phyloP scores from a whole-genome alignment of 208 protist genomes.

The Crithidia thermophila region DNA sequence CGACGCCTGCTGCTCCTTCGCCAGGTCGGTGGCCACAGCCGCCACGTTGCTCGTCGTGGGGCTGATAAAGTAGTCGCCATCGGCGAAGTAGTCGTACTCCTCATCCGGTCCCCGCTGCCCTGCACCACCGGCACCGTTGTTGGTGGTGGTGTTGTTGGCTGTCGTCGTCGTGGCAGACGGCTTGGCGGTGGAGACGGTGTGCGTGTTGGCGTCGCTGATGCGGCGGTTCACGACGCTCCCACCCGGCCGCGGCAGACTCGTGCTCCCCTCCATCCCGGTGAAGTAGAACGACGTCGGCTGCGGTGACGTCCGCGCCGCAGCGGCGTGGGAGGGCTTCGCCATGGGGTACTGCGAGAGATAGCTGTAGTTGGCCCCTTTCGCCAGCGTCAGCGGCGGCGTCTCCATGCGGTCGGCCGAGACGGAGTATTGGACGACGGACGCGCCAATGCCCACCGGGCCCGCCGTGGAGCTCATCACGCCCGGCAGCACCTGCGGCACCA shows the following conservation, averaged over 20 bases:
- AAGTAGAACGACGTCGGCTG: conserved; percentile 12
- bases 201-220: neutral
- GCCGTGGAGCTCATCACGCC: neutral
- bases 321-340: neutral
- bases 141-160: neutral
- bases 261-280: neutral
- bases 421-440: neutral
- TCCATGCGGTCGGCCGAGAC: neutral
- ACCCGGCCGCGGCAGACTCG: neutral
- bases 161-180: neutral
- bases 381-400: neutral
- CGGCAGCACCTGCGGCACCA: conserved; percentile 7
- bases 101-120: neutral
- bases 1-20: conserved; percentile 1
- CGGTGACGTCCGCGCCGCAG: conserved; percentile 4
- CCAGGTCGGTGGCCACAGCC: neutral
- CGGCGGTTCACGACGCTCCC: neutral
- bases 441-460: no score
- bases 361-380: conserved; percentile 8
- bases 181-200: neutral
- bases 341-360: conserved; percentile 17
- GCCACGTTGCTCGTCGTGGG: conserved; percentile 2
- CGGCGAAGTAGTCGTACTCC: conserved; percentile 30
- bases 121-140: neutral
- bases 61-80: conserved; percentile 20